phyloP scores from a whole-genome alignment of 208 protist species.

The Leishmania turanica region DNA sequence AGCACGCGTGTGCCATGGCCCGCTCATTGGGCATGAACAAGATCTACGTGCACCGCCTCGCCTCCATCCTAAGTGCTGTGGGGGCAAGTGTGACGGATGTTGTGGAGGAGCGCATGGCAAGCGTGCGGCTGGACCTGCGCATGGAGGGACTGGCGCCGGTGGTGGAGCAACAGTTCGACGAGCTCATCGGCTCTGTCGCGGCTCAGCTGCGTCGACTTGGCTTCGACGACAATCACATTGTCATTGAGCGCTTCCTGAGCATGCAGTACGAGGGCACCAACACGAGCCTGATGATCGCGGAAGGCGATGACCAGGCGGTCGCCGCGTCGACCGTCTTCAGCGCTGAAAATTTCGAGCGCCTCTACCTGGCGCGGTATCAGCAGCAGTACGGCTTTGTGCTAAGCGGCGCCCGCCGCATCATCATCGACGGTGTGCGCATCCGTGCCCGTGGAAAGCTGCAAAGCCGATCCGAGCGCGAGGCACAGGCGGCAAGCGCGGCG shows the following conservation, averaged over 20 bases:
- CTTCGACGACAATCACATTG: constrained; percentile 52
- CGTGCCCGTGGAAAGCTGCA: constrained; percentile 55
- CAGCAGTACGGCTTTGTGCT: constrained; percentile 94
- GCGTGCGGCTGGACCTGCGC: constrained; percentile 39
- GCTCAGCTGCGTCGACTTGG: constrained; percentile 41
- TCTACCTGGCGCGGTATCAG: constrained; percentile 82
- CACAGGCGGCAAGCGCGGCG: constrained; percentile 23
- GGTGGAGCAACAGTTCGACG: constrained; percentile 36
- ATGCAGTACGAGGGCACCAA: constrained; percentile 94
- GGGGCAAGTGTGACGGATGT: constrained; percentile 94
- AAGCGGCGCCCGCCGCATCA: constrained; percentile 54
- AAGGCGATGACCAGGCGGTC: constrained; percentile 11
- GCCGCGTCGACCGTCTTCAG: constrained; percentile 1
- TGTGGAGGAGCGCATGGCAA: constrained; percentile 88
- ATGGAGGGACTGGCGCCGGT: constrained; percentile 31
- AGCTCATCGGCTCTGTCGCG: constrained; percentile 20
- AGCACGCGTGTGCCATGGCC: constrained; percentile 95
- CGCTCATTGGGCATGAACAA: constrained; percentile 76
- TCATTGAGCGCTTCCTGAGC: constrained; percentile 77
- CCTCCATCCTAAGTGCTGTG: constrained; percentile 93
- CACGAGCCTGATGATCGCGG: constrained; percentile 89
- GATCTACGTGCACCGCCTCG: constrained; percentile 77
- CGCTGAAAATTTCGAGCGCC: constrained; percentile 36
- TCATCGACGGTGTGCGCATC: constrained; percentile 94
- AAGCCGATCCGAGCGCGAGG: constrained; percentile 21